Evolutionary conservation across 2,329 filamentous ascomycete species (phyloP).

Genomic region (Botrytis porri): DNA sequence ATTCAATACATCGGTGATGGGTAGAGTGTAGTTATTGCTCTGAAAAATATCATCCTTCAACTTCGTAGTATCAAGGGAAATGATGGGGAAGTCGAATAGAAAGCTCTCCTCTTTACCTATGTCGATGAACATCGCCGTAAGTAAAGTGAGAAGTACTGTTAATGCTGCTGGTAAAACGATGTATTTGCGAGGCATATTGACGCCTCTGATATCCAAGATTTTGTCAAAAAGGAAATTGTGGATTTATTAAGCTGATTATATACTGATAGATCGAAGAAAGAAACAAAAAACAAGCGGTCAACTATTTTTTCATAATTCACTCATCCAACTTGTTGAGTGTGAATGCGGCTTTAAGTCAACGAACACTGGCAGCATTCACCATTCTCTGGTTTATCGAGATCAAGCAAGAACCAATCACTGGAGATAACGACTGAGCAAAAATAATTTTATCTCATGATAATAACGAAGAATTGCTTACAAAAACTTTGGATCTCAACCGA

Average conservation of each 20-base stretch:
- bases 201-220: neutral
- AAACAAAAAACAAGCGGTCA: neutral
- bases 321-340: no score
- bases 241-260: neutral
- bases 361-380: neutral
- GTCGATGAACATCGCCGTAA: neutral
- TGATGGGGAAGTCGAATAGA: neutral
- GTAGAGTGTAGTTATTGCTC: neutral
- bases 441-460: neutral
- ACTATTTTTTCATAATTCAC: neutral
- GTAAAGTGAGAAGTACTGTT: neutral
- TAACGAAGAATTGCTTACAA: neutral
- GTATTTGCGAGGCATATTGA: neutral
- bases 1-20: conserved; percentile 8
- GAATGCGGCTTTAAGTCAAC: neutral
- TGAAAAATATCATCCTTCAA: neutral
- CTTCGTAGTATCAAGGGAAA: conserved; percentile 1
- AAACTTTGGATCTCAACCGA: neutral
- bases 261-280: neutral
- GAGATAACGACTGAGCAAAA: neutral
- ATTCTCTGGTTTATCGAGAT: neutral
- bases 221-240: neutral
- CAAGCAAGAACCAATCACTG: neutral
- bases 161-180: neutral
- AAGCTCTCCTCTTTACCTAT: neutral